Percentiles rank a stretch among this genome's conserved stretches.
Conservation (phyloP, 2,329 filamentous ascomycete genomes). For the Volutella citrinella region DNA sequence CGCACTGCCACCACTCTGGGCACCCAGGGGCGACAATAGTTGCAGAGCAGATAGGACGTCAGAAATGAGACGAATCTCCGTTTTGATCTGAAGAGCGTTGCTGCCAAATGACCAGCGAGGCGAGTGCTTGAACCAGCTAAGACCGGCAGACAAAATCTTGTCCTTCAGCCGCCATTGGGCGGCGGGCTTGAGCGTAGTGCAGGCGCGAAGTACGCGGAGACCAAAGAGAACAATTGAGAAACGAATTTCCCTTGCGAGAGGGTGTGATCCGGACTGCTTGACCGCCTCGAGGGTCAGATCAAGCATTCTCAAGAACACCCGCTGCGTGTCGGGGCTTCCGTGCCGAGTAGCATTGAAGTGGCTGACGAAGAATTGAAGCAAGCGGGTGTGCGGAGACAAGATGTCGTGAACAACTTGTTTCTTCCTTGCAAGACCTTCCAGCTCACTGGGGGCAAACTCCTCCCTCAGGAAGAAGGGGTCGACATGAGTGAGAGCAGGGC, state of each 20-base stretch:
- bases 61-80: slow-evolving; percentile 77
- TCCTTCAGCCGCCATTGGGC: slow-evolving; percentile 85
- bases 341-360: slow-evolving; percentile 94
- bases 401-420: slow-evolving; percentile 79
- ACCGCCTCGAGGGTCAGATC: slow-evolving; percentile 75
- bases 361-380: slow-evolving; percentile 87
- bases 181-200: slow-evolving; percentile 60
- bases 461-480: slow-evolving; percentile 90
- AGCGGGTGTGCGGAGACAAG: slow-evolving; percentile 78
- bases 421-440: slow-evolving; percentile 67
- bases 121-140: slow-evolving; percentile 83
- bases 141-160: slow-evolving; percentile 77
- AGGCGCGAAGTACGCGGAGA: slow-evolving; percentile 71
- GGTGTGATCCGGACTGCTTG: slow-evolving; percentile 69
- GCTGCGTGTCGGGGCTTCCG: slow-evolving; percentile 76
- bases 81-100: slow-evolving; percentile 89
- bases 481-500: slow-evolving; percentile 64
- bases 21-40: slow-evolving; percentile 58
- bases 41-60: slow-evolving; percentile 71
- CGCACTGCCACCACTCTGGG: slow-evolving; percentile 48
- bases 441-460: slow-evolving; percentile 90
- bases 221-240: slow-evolving; percentile 85
- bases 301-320: slow-evolving; percentile 77
- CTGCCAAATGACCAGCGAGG: slow-evolving; percentile 95
- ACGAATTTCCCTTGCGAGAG: slow-evolving; percentile 86